phyloP scores from a whole-genome alignment of 225 moss, liverwort and hornwort species.

The Anthoceros angustus region DNA sequence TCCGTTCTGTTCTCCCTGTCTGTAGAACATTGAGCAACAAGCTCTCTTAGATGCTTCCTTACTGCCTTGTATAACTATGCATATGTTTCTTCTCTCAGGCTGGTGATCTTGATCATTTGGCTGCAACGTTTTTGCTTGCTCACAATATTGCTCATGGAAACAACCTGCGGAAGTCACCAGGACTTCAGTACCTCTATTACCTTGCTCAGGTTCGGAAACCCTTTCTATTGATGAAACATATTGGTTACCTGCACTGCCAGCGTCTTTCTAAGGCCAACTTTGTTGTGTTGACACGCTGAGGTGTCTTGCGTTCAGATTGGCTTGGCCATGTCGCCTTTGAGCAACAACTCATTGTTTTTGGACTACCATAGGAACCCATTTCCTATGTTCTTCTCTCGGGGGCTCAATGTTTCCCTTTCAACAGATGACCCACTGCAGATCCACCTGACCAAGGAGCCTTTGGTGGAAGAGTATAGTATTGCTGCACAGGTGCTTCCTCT shows the following conservation, averaged over 20 bases:
- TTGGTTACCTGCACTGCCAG: neutral
- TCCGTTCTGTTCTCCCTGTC: too few species aligned
- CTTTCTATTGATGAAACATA: neutral
- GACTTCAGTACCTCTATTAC: constrained; percentile 85
- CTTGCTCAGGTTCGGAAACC: constrained; percentile 42
- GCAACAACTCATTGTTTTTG: constrained; percentile 90
- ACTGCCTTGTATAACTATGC: neutral
- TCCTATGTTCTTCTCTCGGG: constrained; percentile 94
- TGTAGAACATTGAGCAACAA: neutral
- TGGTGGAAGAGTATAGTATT: constrained; percentile 95
- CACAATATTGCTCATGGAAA: constrained; percentile 97
- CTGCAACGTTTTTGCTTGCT: constrained; percentile 72
- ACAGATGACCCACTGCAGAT: constrained; percentile 97
- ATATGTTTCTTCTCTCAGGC: constrained; percentile 22
- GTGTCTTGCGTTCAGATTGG: constrained; percentile 38
- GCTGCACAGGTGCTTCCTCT: constrained; percentile 58
- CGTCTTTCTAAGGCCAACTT: neutral
- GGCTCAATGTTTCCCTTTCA: constrained; percentile 83
- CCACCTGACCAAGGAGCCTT: constrained; percentile 85
- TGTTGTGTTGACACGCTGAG: neutral
- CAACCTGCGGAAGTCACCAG: constrained; percentile 86
- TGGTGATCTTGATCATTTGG: constrained; percentile 94
- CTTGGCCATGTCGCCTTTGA: constrained; percentile 89
- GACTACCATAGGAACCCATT: constrained; percentile 95
- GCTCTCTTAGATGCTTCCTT: neutral